phyloP scores from a whole-genome alignment of 306 rosid species.

The Fagus sylvatica region DNA sequence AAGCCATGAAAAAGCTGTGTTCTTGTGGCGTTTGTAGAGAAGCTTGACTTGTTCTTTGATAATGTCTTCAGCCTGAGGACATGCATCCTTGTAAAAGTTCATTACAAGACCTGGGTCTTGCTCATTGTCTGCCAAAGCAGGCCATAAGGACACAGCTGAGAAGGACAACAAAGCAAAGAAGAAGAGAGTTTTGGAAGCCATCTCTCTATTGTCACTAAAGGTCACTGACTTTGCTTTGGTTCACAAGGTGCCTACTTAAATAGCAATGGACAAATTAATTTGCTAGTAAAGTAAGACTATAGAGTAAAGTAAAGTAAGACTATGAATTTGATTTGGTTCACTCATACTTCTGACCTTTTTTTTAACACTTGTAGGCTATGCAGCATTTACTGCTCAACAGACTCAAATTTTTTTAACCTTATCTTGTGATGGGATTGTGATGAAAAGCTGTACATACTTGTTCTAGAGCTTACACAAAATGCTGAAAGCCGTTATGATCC shows the following conservation, averaged over 20 bases:
- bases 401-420: background rate
- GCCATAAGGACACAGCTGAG: conserved; percentile 36
- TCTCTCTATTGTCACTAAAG: conserved; percentile 19
- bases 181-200: conserved; percentile 56
- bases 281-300: conserved; percentile 3
- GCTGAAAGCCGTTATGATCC: background rate
- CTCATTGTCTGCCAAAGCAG: conserved; percentile 44
- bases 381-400: conserved; percentile 11
- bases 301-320: conserved; percentile 8
- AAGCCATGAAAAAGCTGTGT: conserved; percentile 99
- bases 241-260: conserved; percentile 41
- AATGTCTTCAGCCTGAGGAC: conserved; percentile 98
- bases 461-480: background rate
- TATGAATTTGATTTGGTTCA: no score
- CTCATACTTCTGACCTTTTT: conserved; percentile 3
- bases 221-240: conserved; percentile 14
- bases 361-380: background rate
- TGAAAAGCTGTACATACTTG: background rate
- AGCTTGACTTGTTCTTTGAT: conserved; percentile 89
- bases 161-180: conserved; percentile 47
- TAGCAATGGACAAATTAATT: conserved; percentile 24
- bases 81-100: conserved; percentile 86
- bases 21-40: conserved; percentile 98
- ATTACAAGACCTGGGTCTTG: conserved; percentile 56
- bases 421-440: background rate